These are phyloP conservation scores for Lasiosphaeria hispida DNA, from an alignment of 495 filamentous ascomycete species.

Conservation along the genomic window DNA sequence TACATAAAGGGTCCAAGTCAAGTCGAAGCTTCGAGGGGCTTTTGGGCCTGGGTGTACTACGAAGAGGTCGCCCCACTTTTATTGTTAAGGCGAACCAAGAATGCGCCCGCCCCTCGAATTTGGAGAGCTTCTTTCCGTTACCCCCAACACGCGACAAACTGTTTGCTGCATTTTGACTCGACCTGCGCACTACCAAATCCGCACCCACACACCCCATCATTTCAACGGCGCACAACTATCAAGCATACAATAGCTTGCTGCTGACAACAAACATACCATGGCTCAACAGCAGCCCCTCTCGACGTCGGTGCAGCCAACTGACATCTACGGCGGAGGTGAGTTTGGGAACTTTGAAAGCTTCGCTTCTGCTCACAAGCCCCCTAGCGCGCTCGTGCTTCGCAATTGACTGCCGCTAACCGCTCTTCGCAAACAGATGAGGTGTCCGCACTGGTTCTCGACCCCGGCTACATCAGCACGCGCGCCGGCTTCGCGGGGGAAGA, in stretches of 20 bases:
- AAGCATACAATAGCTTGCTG: too few relatives aligned
- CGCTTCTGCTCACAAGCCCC: conserved; percentile 5
- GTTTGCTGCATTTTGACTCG: not conserved
- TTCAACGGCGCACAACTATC: not conserved
- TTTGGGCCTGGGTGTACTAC: too few relatives aligned
- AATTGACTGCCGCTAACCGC: conserved; percentile 11
- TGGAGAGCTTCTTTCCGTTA: conserved; percentile 16
- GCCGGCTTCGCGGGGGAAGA: conserved; percentile 98
- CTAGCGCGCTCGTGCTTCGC: conserved; percentile 1
- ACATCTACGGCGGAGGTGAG: conserved; percentile 81
- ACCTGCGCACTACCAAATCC: not conserved
- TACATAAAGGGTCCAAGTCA: too few relatives aligned
- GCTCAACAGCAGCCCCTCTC: conserved; percentile 38
- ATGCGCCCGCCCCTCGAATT: conserved; percentile 17
- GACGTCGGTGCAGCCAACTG: conserved; percentile 52
- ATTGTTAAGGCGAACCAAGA: not conserved
- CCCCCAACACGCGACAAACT: conserved; percentile 16
- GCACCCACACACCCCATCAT: not conserved
- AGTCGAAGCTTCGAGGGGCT: too few relatives aligned
- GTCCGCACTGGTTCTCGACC: conserved; percentile 92
- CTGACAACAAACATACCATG: conserved; percentile 15
- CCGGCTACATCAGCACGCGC: conserved; percentile 84
- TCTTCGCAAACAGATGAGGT: conserved; percentile 73
- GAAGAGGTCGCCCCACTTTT: conserved; percentile 1
- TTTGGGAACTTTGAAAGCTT: conserved; percentile 24